Base-by-base conservation (phyloP, 352 stramenopile species). In the Globisporangium polare region DNA sequence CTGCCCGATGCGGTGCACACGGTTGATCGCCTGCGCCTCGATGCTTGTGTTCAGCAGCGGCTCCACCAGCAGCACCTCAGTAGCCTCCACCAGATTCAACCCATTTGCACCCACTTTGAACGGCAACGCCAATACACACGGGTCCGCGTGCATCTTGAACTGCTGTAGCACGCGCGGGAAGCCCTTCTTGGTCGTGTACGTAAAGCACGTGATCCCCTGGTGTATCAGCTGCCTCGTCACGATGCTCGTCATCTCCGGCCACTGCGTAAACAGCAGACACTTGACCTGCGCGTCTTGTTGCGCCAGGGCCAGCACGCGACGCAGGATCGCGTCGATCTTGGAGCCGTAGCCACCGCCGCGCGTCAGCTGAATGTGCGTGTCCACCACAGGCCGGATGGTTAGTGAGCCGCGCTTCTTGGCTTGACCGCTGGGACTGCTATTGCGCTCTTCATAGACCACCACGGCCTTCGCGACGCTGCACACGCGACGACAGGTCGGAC, bases 31-130 rank as follows among this genome's bases (percentile, higher is more conserved):
- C 65, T 97, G 89, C 9, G 69, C 71, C 66, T 97, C 91, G 9
- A 97, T 83, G 37, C 80, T 86, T 20, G 65, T 66, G 65, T 96
- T 97, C 47, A 97, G 64, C 5, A 97, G 67, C 7, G 91, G 91
- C 59, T 98, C 90, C n/a, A 98, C 65, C 31, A 98, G 85, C 56
- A 97, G 75, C 3, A 97, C 81, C 57, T 98, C 89, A 2, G 80
- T 96, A n/a, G 91, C 91, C 49, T 98, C 89, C 7, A 96, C 74
- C 2, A 98, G 69, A 58, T 96, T 98, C n/a, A 98, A 73, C 9
- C 93, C 92, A 61, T 97, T 95, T 2, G 89, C 90, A 24, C 88
- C 92, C 31, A 95, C 75, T 67, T 96, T 96, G 39, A 96, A 90
- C 12, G 83, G 83, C 49, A 96, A 45, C 24, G 82, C 77, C 7